Conservation (phyloP, 2,329 filamentous ascomycete species). For the Periconia sp. region DNA sequence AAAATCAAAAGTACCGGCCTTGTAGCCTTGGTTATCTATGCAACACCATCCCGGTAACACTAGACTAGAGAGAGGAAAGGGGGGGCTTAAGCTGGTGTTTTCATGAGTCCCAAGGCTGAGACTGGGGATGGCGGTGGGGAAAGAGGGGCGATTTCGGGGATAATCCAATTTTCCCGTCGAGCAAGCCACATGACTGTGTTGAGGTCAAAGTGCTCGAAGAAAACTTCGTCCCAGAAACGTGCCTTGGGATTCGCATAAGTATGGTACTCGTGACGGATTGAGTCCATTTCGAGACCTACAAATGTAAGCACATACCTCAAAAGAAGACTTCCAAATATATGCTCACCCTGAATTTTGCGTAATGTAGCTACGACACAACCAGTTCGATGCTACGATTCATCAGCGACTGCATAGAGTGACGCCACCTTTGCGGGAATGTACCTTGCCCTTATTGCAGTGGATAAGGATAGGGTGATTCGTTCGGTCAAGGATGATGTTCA, state of each 20-base stretch:
- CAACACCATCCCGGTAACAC: too few relatives aligned
- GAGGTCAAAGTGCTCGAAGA: conserved; percentile 54
- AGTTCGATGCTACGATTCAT: conserved; percentile 71
- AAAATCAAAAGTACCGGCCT: too few relatives aligned
- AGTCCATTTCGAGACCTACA: conserved; percentile 63
- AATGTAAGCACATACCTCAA: conserved; percentile 4
- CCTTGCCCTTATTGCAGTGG: conserved; percentile 92
- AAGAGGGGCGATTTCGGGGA: conserved; percentile 18
- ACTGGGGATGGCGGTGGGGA: conserved; percentile 28
- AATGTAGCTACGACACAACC: conserved; percentile 86
- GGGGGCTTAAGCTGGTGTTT: too few relatives aligned
- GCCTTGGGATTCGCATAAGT: conserved; percentile 62
- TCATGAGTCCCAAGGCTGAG: conserved; percentile 13
- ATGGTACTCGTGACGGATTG: conserved; percentile 75
- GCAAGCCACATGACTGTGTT: conserved; percentile 48
- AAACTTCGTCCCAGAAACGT: conserved; percentile 53
- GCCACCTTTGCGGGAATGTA: conserved; percentile 37
- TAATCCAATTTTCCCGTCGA: conserved; percentile 37
- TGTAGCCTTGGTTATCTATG: conserved; percentile 5
- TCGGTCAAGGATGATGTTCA: conserved; percentile 73
- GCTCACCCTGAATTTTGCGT: conserved; percentile 66
- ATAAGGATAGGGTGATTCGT: conserved; percentile 81
- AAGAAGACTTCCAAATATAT: background rate
- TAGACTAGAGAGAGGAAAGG: too few relatives aligned
- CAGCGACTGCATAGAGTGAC: conserved; percentile 1